These are phyloP conservation scores for Oryza glumipatula DNA, from an alignment of 176 grass and related monocot genomes.

Conservation along the genomic window DNA sequence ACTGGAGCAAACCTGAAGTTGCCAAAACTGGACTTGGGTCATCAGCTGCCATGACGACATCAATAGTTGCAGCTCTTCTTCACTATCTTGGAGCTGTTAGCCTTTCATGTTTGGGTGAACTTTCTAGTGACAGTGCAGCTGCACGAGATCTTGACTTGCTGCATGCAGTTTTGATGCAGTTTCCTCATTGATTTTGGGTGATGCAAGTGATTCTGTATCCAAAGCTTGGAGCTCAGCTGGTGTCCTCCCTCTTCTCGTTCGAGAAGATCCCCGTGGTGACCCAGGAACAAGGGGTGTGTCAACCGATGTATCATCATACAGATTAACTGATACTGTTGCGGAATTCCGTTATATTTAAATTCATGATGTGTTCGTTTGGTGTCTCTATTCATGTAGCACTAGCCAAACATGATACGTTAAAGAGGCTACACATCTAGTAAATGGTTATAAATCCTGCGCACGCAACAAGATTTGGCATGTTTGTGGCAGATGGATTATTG, in stretches of 20 bases:
- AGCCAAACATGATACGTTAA: not conserved
- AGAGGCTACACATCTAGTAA: not conserved
- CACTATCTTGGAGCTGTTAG: conserved; percentile 86
- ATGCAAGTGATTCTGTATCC: conserved; percentile 56
- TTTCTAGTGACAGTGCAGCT: conserved; percentile 32
- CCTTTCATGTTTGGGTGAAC: conserved; percentile 51
- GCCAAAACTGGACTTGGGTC: conserved; percentile 98
- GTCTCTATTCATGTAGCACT: conserved; percentile 37
- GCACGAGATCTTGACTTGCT: conserved; percentile 70
- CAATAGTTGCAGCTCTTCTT: conserved; percentile 77
- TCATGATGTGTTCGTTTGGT: conserved; percentile 6
- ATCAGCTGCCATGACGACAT: conserved; percentile 95
- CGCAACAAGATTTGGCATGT: not conserved
- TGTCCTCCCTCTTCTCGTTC: conserved; percentile 80
- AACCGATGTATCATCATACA: conserved; percentile 63
- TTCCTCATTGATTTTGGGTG: conserved; percentile 79
- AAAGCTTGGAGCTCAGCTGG: conserved; percentile 68
- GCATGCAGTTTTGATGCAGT: conserved; percentile 92
- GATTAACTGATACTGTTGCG: conserved; percentile 48
- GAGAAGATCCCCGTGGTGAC: conserved; percentile 73
- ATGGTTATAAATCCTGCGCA: conserved; percentile 37
- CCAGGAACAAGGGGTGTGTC: conserved; percentile 82
- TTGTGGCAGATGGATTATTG: conserved; percentile 11
- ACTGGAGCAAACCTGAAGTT: conserved; percentile 81
- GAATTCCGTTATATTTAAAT: not conserved